phyloP scores from a whole-genome alignment of 352 stramenopile species.

The Thraustotheca clavata region DNA sequence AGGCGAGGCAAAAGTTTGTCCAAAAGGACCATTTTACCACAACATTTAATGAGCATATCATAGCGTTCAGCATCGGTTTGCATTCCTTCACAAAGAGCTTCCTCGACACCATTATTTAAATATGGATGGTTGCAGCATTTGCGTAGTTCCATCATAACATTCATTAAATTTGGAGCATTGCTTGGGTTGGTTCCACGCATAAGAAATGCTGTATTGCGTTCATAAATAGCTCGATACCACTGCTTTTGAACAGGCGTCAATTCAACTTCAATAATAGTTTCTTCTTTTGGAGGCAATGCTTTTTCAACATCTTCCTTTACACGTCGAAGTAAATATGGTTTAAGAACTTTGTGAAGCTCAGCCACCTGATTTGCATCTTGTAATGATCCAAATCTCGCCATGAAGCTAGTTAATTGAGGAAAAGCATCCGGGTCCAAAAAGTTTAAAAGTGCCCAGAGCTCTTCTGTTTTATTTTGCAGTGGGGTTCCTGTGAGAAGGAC shows the following conservation, averaged over 20 bases:
- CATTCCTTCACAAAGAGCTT: constrained; percentile 76
- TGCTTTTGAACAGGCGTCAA: constrained; percentile 87
- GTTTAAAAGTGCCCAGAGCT: constrained; percentile 99
- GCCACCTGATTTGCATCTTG: constrained; percentile 83
- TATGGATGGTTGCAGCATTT: constrained; percentile 91
- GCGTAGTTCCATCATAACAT: constrained; percentile 88
- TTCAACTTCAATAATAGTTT: constrained; percentile 88
- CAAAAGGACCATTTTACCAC: constrained; percentile 99
- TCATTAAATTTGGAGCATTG: constrained; percentile 87
- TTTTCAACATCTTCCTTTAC: constrained; percentile 90
- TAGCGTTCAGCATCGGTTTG: constrained; percentile 63
- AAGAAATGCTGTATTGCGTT: constrained; percentile 92
- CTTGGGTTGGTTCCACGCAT: constrained; percentile 68
- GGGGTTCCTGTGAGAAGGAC: constrained; percentile 82
- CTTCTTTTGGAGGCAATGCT: constrained; percentile 77
- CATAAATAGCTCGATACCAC: constrained; percentile 91
- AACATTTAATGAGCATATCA: constrained; percentile 95
- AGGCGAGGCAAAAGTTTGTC: constrained; percentile 98
- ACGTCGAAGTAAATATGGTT: constrained; percentile 80
- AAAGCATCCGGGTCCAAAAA: constrained; percentile 95
- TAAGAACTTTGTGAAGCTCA: constrained; percentile 85
- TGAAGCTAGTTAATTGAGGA: constrained; percentile 88
- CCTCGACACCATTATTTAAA: constrained; percentile 89
- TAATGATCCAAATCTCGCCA: constrained; percentile 87
- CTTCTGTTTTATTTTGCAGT: constrained; percentile 97